Conservation (phyloP, 1,139 yeast genomes). For the Scheffersomyces illinoinensis region DNA sequence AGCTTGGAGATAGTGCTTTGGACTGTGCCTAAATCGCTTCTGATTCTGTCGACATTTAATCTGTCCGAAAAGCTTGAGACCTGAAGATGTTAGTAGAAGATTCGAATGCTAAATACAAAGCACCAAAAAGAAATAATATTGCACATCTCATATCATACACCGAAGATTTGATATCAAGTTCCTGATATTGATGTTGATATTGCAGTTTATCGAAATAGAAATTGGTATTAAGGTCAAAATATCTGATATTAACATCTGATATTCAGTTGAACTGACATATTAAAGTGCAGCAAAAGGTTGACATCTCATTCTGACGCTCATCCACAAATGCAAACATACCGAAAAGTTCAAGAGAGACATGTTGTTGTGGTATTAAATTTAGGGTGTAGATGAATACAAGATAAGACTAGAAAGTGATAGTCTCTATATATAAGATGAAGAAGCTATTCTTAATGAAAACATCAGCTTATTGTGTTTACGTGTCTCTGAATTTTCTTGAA, state of each 20-base stretch:
- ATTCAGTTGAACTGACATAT: neutral
- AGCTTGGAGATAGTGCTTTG: constrained; percentile 71
- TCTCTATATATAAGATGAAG: neutral
- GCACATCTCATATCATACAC: neutral
- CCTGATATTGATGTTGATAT: constrained; percentile 4
- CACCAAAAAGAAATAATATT: neutral
- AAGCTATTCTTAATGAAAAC: neutral
- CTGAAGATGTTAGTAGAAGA: constrained; percentile 11
- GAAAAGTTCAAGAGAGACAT: constrained; percentile 5
- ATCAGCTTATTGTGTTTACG: neutral
- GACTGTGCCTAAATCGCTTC: constrained; percentile 21
- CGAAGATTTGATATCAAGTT: constrained; percentile 1
- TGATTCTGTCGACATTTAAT: constrained; percentile 23
- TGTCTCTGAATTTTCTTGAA: neutral
- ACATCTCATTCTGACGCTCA: neutral
- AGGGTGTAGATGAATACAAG: neutral
- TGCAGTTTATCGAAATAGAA: too few relatives aligned
- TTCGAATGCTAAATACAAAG: neutral
- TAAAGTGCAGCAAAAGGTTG: neutral
- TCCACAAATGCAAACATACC: neutral
- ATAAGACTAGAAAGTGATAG: neutral
- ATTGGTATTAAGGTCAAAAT: too few relatives aligned
- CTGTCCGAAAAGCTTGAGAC: constrained; percentile 20
- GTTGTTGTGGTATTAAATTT: neutral
- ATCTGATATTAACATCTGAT: neutral